These are phyloP conservation scores for Chaetothyriales sp. DNA, from an alignment of 2,329 filamentous ascomycete species.

Conservation along the genomic window DNA sequence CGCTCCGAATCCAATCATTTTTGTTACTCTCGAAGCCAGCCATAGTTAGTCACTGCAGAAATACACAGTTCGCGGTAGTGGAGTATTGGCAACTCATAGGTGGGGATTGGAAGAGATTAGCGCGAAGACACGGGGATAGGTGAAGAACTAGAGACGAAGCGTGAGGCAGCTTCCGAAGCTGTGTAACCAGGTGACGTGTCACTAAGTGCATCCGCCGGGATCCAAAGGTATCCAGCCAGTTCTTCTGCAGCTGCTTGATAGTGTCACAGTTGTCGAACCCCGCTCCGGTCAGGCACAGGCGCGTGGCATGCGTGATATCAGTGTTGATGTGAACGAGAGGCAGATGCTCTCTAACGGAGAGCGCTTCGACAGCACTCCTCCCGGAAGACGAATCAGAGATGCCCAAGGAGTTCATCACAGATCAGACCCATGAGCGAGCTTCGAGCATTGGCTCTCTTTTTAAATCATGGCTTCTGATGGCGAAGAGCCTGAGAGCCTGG, in stretches of 20 bases:
- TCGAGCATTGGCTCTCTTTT: neutral
- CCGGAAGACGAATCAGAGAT: neutral
- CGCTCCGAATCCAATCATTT: neutral
- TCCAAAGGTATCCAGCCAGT: neutral
- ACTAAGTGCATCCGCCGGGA: neutral
- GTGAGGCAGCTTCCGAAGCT: neutral
- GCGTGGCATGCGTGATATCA: neutral
- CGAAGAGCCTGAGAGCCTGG: no score
- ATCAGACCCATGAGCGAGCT: neutral
- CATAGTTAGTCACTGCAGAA: neutral
- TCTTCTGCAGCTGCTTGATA: neutral
- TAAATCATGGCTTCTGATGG: neutral
- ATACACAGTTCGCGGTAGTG: neutral
- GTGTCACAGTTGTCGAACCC: neutral
- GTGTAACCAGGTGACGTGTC: neutral
- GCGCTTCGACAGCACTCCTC: neutral
- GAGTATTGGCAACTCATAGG: neutral
- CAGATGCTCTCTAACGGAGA: neutral
- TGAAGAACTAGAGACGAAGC: neutral
- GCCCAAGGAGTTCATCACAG: no score
- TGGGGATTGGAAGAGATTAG: neutral
- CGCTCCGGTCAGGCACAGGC: neutral
- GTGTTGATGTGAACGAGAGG: neutral
- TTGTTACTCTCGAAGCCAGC: neutral
- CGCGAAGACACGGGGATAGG: neutral